Conservation (phyloP, 2,329 filamentous ascomycete genomes). For the Cladosporium sp. region DNA sequence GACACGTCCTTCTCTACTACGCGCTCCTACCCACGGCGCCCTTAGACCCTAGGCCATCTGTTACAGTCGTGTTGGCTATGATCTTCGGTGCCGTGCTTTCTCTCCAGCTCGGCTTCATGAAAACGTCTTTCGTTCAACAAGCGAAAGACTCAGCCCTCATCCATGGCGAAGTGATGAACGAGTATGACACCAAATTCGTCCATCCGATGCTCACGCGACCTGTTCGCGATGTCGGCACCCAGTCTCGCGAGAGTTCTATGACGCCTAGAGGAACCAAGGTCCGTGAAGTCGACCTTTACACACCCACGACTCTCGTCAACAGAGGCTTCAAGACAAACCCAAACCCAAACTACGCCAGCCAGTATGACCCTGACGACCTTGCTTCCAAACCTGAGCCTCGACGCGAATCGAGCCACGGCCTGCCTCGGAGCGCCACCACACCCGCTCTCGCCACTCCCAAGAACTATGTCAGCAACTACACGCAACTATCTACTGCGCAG, state of each 20-base stretch:
- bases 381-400: conserved; percentile 18
- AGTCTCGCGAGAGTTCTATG: conserved; percentile 53
- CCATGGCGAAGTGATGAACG: conserved; percentile 85
- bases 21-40: conserved; percentile 75
- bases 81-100: conserved; percentile 72
- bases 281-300: conserved; percentile 57
- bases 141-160: conserved; percentile 79
- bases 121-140: conserved; percentile 74
- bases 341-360: conserved; percentile 71
- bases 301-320: conserved; percentile 61
- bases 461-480: conserved; percentile 29
- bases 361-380: conserved; percentile 60
- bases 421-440: conserved; percentile 9
- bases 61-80: conserved; percentile 81
- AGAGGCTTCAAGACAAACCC: conserved; percentile 76
- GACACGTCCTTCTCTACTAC: conserved; percentile 87
- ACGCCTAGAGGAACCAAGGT: conserved; percentile 28
- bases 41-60: conserved; percentile 75
- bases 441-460: conserved; percentile 18
- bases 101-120: conserved; percentile 69
- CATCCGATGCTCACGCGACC: conserved; percentile 81
- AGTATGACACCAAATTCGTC: conserved; percentile 95
- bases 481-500: conserved; percentile 35
- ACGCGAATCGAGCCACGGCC: conserved; percentile 18
- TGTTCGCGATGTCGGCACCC: conserved; percentile 74